Evolutionary conservation across 805 yeast species (phyloP).

Genomic region (Myxozyma neglecta): DNA sequence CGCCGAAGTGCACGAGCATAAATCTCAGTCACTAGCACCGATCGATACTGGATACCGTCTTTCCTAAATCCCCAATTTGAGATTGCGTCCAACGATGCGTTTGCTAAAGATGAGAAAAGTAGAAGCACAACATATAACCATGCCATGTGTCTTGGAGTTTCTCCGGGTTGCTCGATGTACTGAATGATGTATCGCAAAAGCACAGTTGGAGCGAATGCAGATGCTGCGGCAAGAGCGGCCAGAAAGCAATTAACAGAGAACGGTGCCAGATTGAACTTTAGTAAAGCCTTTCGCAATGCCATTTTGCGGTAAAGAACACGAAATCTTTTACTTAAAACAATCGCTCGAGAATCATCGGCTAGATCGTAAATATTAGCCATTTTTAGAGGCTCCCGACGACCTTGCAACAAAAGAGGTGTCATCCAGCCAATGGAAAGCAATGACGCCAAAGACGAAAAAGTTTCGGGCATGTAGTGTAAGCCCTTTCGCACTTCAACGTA

Average conservation of each 20-base stretch:
- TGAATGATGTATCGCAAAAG: constrained; percentile 74
- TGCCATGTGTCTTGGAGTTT: constrained; percentile 50
- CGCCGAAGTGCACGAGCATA: constrained; percentile 89
- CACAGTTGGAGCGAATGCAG: constrained; percentile 68
- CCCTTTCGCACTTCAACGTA: constrained; percentile 43
- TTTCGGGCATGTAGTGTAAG: constrained; percentile 72
- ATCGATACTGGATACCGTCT: constrained; percentile 84
- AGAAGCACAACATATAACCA: constrained; percentile 84
- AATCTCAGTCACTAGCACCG: constrained; percentile 83
- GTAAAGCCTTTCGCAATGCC: not conserved
- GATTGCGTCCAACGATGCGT: constrained; percentile 67
- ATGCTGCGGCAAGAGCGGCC: constrained; percentile 67
- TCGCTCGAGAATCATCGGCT: constrained; percentile 34
- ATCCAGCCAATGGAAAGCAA: constrained; percentile 75
- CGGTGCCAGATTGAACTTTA: constrained; percentile 58
- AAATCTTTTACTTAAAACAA: not conserved
- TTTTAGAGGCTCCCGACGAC: constrained; percentile 57
- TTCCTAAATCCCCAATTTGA: constrained; percentile 86
- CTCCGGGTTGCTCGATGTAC: constrained; percentile 70
- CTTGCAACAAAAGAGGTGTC: constrained; percentile 63
- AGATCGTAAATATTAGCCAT: constrained; percentile 80
- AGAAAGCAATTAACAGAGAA: constrained; percentile 51
- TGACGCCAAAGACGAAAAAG: constrained; percentile 57
- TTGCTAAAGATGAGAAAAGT: constrained; percentile 42
- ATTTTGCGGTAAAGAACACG: constrained; percentile 67